Percentiles rank a stretch among this genome's conserved stretches.
Conservation (phyloP, 2,329 filamentous ascomycete species). For the Aspergillus puulaauensis region DNA sequence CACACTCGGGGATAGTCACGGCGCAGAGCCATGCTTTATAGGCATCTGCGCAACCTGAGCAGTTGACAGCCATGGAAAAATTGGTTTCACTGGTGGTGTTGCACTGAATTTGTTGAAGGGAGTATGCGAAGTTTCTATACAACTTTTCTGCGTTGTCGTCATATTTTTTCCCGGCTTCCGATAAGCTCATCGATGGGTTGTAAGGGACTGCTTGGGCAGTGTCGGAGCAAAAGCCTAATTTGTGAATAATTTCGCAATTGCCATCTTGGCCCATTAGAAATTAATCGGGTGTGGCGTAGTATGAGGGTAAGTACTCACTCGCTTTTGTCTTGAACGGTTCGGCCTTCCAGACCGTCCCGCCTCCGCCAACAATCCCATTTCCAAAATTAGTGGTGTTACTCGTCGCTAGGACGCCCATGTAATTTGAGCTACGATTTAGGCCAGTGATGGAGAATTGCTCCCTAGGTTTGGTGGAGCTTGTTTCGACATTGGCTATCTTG, state of each 20-base stretch:
- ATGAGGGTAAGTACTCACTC: conserved; percentile 51
- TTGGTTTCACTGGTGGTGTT: conserved; percentile 69
- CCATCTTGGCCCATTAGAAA: conserved; percentile 53
- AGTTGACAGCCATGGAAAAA: conserved; percentile 79
- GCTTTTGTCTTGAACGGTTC: conserved; percentile 77
- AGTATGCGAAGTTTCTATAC: conserved; percentile 78
- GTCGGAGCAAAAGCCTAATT: conserved; percentile 84
- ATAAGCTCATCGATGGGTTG: conserved; percentile 65
- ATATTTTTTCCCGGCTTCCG: conserved; percentile 69
- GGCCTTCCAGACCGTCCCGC: conserved; percentile 70
- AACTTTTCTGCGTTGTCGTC: conserved; percentile 69
- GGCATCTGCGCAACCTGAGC: conserved; percentile 70
- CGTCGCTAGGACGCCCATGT: conserved; percentile 72
- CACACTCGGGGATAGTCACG: conserved; percentile 87
- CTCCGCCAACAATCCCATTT: conserved; percentile 62
- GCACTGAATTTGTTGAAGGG: conserved; percentile 81
- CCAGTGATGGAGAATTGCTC: conserved; percentile 84
- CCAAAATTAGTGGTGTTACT: conserved; percentile 56
- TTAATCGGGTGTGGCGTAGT: background rate
- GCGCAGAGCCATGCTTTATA: conserved; percentile 97
- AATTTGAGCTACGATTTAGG: conserved; percentile 69
- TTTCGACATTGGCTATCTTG: conserved; percentile 59
- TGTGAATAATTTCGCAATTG: conserved; percentile 82
- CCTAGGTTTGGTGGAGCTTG: conserved; percentile 68
- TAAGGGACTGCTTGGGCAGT: conserved; percentile 89